Conservation (phyloP, 1,139 yeast species). For the Candida labiduridarum region DNA sequence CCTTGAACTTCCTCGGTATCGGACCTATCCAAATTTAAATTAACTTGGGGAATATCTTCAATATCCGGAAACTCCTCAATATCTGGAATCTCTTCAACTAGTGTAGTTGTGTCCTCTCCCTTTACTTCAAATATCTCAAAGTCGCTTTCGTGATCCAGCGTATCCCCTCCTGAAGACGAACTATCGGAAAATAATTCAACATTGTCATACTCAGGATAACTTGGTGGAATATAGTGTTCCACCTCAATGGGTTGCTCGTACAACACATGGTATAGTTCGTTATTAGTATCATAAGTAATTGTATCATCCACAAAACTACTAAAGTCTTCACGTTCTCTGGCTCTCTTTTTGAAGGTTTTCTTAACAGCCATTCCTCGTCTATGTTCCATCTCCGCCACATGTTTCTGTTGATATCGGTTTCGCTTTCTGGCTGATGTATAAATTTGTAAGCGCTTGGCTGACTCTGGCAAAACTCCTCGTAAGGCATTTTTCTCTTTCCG, state of each 20-base stretch:
- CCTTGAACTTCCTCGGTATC: background rate
- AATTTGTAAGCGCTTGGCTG: conserved; percentile 35
- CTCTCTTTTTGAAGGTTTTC: conserved; percentile 17
- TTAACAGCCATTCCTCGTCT: conserved; percentile 42
- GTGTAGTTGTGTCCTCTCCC: background rate
- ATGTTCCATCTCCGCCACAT: conserved; percentile 16
- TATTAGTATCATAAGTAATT: conserved; percentile 13
- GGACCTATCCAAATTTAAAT: background rate
- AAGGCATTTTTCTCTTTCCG: conserved; percentile 32
- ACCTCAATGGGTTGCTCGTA: conserved; percentile 6
- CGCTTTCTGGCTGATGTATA: conserved; percentile 20
- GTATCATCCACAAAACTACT: conserved; percentile 15
- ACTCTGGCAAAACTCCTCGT: conserved; percentile 43
- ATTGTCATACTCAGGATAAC: background rate
- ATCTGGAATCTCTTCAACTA: background rate
- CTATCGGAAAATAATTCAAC: conserved; percentile 2
- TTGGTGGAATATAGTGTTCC: background rate
- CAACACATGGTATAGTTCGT: conserved; percentile 13
- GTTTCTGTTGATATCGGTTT: conserved; percentile 1
- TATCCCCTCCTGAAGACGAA: conserved; percentile 5
- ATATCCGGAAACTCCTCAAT: background rate
- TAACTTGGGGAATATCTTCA: background rate
- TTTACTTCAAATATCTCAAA: conserved; percentile 7
- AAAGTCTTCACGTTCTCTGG: conserved; percentile 5
- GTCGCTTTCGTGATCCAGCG: conserved; percentile 6